Conservation (phyloP, 768 basidiomycete genomes). For the Tricholoma sp. region DNA sequence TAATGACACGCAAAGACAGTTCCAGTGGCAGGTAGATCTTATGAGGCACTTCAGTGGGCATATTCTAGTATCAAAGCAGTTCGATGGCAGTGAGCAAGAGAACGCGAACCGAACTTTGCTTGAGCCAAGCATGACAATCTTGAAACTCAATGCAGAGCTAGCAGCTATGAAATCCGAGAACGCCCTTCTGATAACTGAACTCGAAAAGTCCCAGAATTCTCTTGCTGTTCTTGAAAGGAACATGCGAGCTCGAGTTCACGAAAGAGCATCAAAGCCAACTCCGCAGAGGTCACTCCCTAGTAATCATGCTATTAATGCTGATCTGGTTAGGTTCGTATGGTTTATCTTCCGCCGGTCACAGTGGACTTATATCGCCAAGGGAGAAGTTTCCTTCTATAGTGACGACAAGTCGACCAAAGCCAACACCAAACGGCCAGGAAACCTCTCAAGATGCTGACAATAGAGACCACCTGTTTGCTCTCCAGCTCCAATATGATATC, state of each 20-base stretch:
- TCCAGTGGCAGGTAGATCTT: slow-evolving; percentile 57
- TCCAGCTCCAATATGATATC: neutral
- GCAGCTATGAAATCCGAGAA: slow-evolving; percentile 31
- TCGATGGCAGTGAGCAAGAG: slow-evolving; percentile 9
- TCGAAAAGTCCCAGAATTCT: neutral
- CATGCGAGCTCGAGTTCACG: neutral
- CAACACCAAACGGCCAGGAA: neutral
- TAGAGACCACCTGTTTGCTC: neutral
- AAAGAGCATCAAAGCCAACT: neutral
- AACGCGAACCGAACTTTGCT: slow-evolving; percentile 32
- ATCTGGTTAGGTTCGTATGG: neutral
- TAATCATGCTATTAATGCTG: no score
- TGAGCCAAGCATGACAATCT: slow-evolving; percentile 45
- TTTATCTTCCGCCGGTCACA: neutral
- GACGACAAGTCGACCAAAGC: neutral
- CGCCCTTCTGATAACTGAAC: neutral
- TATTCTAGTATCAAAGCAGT: slow-evolving; percentile 36
- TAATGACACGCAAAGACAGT: slow-evolving; percentile 35
- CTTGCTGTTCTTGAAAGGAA: neutral
- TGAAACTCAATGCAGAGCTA: slow-evolving; percentile 37
- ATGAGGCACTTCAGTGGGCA: slow-evolving; percentile 58
- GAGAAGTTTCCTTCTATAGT: neutral
- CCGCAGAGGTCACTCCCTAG: neutral
- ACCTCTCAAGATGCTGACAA: neutral
- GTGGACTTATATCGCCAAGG: neutral